phyloP scores from a whole-genome alignment of 345 rosid genomes.

The Hibiscus trionum region DNA sequence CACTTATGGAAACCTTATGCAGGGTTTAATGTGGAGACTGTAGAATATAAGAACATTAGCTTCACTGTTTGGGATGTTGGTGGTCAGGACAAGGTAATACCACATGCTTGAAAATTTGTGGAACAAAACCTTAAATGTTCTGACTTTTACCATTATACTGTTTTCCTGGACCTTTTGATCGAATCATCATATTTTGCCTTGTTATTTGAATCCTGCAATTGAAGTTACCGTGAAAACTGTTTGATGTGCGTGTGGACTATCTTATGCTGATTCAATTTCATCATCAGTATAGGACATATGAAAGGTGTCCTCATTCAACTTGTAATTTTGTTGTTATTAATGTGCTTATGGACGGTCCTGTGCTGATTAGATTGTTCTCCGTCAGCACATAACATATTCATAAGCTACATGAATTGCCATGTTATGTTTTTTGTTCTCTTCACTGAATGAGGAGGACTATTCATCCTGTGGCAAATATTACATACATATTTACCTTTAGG shows the following conservation, averaged over 20 bases:
- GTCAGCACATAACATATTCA: slow-evolving; percentile 6
- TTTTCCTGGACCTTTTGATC: not conserved
- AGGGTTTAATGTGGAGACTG: slow-evolving; percentile 75
- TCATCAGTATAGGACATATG: slow-evolving; percentile 16
- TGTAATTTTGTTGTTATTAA: not conserved
- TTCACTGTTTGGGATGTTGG: slow-evolving; percentile 76
- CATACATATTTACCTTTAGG: not conserved
- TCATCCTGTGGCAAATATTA: slow-evolving; percentile 1
- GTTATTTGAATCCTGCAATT: not conserved
- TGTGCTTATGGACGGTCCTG: slow-evolving; percentile 7
- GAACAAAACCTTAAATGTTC: not conserved
- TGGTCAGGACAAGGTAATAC: slow-evolving; percentile 67
- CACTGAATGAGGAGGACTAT: not conserved
- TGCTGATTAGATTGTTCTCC: not conserved
- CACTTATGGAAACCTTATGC: not conserved
- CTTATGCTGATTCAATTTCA: not conserved
- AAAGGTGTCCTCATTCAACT: not conserved
- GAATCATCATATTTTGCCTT: not conserved
- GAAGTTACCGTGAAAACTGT: not conserved
- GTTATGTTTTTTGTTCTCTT: not conserved
- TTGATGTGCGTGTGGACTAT: not conserved
- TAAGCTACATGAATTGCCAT: not conserved
- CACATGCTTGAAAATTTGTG: not conserved
- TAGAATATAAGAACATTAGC: slow-evolving; percentile 71
- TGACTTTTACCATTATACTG: not conserved